These are phyloP conservation scores for Aspergillus hancockii DNA, from an alignment of 495 filamentous ascomycete species.

Conservation along the genomic window DNA sequence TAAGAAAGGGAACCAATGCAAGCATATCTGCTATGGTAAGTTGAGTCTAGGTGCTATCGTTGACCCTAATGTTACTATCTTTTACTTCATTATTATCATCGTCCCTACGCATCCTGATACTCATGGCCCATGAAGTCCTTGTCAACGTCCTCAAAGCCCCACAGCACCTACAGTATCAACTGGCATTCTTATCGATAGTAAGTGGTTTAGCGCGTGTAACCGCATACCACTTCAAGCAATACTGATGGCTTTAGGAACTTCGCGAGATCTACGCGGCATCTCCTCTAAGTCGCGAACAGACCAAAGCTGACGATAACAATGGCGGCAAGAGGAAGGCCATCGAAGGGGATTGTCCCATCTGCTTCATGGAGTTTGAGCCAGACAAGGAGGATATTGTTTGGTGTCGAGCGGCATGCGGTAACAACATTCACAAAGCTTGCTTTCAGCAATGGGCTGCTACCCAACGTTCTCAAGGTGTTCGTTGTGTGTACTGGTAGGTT, in stretches of 20 bases:
- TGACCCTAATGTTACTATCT: background rate
- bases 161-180: constrained; percentile 67
- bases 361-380: constrained; percentile 66
- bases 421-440: constrained; percentile 74
- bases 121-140: constrained; percentile 51
- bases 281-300: constrained; percentile 27
- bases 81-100: background rate
- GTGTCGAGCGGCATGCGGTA: constrained; percentile 73
- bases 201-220: constrained; percentile 12
- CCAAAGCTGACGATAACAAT: constrained; percentile 20
- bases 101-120: constrained; percentile 19
- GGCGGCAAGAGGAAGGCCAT: constrained; percentile 58
- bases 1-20: constrained; percentile 69
- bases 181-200: constrained; percentile 64
- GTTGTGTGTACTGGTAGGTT: constrained; percentile 65
- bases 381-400: constrained; percentile 62
- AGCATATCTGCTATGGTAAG: constrained; percentile 67
- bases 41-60: background rate
- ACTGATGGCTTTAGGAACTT: constrained; percentile 53
- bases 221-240: background rate
- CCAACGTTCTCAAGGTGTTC: constrained; percentile 52
- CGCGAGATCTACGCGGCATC: constrained; percentile 43
- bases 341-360: constrained; percentile 81
- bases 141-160: constrained; percentile 65
- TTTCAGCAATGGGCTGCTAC: constrained; percentile 70